Base-by-base conservation (phyloP, 108 stramenopile species). In the Asterionellopsis glacialis region DNA sequence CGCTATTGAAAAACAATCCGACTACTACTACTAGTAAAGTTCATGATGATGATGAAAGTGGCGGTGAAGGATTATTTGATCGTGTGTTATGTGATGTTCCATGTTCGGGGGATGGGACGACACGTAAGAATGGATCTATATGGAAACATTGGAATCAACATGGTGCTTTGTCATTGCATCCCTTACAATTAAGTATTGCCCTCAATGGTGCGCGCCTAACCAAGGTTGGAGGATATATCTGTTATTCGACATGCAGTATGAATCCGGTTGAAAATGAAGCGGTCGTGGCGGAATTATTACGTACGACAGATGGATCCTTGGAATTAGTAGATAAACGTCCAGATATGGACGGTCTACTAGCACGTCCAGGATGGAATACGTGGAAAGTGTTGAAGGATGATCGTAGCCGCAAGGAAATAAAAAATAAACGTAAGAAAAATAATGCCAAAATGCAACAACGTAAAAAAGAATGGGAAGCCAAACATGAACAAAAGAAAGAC, bases 181-280 rank as follows among this genome's bases (percentile, higher is more conserved):
- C 81, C 0, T 61, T 97, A 15, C 97, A 97, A 64, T 45, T 96
- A 11, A 70, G 65, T 10, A 87, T 88, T 80, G 97, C 94, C 9
- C 71, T 89, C 58, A 80, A 79, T 71, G 96, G 95, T 10, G 85
- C 88, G 2, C 84, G 85, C 9, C 58, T 93, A 51, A 77, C 90
- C 14, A 70, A 76, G 55, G 84, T 90, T 33, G 91, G 96, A 0
- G 99, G 99, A 2, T 77, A 86, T 50, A 62, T 98, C 68, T 94
- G 96, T 15, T 99, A 98, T 69, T 90, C 87, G 11, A 99, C 99
- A 25, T 99, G 99, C 75, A 89, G 89, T 26, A 80, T 98, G 70
- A 97, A 93, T 79, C 99, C 99, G 1, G 88, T 95, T 48, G 99
- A 99, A 73, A 95, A 99, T 68, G 99, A 99, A 74, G 95, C 96